phyloP scores from a whole-genome alignment of 1,284 basidiomycete genomes.

The Puccinia coronata region DNA sequence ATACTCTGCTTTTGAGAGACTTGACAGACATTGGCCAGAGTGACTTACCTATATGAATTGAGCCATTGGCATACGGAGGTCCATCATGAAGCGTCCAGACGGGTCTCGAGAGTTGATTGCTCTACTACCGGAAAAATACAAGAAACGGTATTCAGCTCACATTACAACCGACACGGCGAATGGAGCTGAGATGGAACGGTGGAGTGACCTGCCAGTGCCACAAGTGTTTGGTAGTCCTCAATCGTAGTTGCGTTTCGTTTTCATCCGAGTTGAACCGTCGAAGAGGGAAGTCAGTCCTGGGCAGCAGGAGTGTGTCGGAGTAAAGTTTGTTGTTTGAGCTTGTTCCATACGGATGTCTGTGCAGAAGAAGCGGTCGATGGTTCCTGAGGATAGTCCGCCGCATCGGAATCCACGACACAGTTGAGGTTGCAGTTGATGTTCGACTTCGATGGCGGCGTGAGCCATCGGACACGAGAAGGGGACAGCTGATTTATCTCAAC shows the following conservation, averaged over 20 bases:
- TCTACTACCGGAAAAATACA: background rate
- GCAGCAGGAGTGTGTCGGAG: slow-evolving; percentile 76
- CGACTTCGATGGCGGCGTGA: too few species aligned
- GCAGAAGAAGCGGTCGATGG: too few species aligned
- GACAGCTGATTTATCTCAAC: too few species aligned
- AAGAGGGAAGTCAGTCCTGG: slow-evolving; percentile 78
- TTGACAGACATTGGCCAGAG: slow-evolving; percentile 10
- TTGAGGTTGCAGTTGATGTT: too few species aligned
- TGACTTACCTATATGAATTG: slow-evolving; percentile 81
- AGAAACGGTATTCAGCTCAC: background rate
- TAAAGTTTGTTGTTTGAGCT: slow-evolving; percentile 56
- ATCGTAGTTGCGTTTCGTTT: slow-evolving; percentile 67
- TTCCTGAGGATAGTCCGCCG: too few species aligned
- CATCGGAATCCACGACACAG: too few species aligned
- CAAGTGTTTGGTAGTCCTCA: slow-evolving; percentile 72
- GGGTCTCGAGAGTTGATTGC: slow-evolving; percentile 65
- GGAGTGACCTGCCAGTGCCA: slow-evolving; percentile 81
- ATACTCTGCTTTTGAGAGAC: background rate
- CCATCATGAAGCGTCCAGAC: slow-evolving; percentile 91
- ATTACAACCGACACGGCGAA: slow-evolving; percentile 13
- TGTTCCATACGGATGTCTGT: background rate
- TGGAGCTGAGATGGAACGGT: background rate
- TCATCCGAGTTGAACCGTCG: slow-evolving; percentile 65
- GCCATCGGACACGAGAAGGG: too few species aligned
- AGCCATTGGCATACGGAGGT: slow-evolving; percentile 95